These are phyloP conservation scores for Fusarium sororula DNA, from an alignment of 2,329 filamentous ascomycete genomes.

Conservation along the genomic window DNA sequence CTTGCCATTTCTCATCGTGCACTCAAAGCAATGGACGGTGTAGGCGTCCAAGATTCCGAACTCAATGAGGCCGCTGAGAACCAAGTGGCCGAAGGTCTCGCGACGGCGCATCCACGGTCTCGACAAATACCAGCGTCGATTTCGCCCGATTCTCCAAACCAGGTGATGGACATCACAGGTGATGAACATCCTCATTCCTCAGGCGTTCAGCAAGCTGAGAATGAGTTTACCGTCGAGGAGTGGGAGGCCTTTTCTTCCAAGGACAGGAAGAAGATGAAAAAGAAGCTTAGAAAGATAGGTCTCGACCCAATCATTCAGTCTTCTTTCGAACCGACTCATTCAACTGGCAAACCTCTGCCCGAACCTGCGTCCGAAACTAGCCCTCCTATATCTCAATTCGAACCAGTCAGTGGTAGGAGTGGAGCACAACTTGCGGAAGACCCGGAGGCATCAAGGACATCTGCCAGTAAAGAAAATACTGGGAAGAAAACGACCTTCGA, in stretches of 20 bases:
- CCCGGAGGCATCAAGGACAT: neutral
- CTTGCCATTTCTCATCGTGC: neutral
- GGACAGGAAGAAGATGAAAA: conserved; percentile 39
- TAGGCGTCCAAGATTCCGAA: conserved; percentile 10
- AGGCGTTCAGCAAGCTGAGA: neutral
- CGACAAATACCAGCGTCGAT: conserved; percentile 8
- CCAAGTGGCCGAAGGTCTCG: conserved; percentile 12
- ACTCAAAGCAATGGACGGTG: conserved; percentile 1
- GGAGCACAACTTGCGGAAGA: neutral
- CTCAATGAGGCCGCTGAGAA: conserved; percentile 48
- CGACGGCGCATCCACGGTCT: conserved; percentile 2
- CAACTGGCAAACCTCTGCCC: neutral
- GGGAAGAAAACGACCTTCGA: neutral
- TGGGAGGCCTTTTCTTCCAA: conserved; percentile 29
- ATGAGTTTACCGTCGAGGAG: conserved; percentile 13
- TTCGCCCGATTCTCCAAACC: neutral
- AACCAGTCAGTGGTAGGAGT: neutral
- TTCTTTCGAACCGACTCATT: neutral
- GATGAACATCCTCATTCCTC: neutral
- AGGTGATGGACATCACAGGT: neutral
- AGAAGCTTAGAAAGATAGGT: conserved; percentile 32
- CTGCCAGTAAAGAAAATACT: neutral
- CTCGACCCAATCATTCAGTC: conserved; percentile 28
- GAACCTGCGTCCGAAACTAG: neutral
- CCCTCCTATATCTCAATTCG: neutral